Conservation (phyloP, 2,329 filamentous ascomycete genomes). For the Neospermospora avenae region DNA sequence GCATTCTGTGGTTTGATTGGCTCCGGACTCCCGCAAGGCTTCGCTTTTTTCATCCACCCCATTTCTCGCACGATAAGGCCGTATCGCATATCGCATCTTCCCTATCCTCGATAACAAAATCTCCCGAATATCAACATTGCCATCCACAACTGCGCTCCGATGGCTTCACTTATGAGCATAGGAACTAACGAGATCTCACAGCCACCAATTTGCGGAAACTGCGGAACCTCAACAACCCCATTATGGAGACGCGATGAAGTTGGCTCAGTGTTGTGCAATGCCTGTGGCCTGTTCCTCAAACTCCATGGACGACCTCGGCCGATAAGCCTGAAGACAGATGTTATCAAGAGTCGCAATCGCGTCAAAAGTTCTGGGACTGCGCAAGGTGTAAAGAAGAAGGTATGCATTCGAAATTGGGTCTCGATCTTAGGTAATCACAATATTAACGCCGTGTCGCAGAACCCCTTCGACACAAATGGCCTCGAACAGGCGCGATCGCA, state of each 20-base stretch:
- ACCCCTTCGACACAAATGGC: constrained; percentile 51
- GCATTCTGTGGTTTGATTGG: neutral
- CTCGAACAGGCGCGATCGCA: constrained; percentile 55
- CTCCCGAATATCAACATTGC: constrained; percentile 2
- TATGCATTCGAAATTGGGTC: constrained; percentile 39
- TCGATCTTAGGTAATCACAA: constrained; percentile 10
- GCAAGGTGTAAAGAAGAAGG: constrained; percentile 80
- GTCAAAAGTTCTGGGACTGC: constrained; percentile 82
- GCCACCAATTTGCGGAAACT: constrained; percentile 90
- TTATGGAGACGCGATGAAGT: constrained; percentile 97
- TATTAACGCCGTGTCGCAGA: constrained; percentile 32
- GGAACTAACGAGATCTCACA: constrained; percentile 54
- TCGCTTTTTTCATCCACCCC: constrained; percentile 2
- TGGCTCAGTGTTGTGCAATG: constrained; percentile 95
- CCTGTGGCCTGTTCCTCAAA: constrained; percentile 96
- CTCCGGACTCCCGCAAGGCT: neutral
- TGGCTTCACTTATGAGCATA: constrained; percentile 34
- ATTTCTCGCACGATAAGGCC: constrained; percentile 1
- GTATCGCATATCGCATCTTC: neutral
- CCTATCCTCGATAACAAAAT: constrained; percentile 9
- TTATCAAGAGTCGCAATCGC: constrained; percentile 98
- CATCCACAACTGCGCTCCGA: constrained; percentile 46
- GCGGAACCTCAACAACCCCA: constrained; percentile 90
- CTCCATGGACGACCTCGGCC: constrained; percentile 89
- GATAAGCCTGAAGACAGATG: constrained; percentile 96